Conservation (phyloP, 2,329 filamentous ascomycete species). For the Herpomyces periplanetae region DNA sequence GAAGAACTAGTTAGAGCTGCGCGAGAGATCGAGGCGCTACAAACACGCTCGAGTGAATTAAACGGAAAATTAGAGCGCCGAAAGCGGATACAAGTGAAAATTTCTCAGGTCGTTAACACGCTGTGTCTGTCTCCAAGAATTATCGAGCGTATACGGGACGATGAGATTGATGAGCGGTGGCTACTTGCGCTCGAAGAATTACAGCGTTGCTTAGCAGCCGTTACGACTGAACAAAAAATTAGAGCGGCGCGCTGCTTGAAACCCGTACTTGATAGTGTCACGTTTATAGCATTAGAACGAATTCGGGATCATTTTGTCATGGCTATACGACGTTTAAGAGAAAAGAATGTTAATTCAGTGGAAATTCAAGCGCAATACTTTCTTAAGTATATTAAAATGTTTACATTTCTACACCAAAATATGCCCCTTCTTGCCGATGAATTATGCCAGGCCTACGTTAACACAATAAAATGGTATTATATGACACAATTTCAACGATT, state of each 20-base stretch:
- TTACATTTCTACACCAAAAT: slow-evolving; percentile 40
- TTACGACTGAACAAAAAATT: slow-evolving; percentile 18
- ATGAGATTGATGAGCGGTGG: slow-evolving; percentile 62
- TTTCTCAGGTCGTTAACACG: slow-evolving; percentile 65
- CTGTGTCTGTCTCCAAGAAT: slow-evolving; percentile 50
- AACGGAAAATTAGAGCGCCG: slow-evolving; percentile 60
- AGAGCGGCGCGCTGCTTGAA: slow-evolving; percentile 50
- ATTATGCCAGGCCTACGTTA: slow-evolving; percentile 69
- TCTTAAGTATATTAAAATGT: slow-evolving; percentile 54
- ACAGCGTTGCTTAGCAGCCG: slow-evolving; percentile 29
- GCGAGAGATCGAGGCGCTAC: slow-evolving; percentile 69
- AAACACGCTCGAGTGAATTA: slow-evolving; percentile 42
- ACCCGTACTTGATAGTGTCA: slow-evolving; percentile 47
- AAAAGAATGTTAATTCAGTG: slow-evolving; percentile 83
- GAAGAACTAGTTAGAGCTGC: slow-evolving; percentile 70
- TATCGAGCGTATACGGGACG: slow-evolving; percentile 51
- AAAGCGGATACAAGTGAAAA: slow-evolving; percentile 46
- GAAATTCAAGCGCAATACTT: slow-evolving; percentile 82
- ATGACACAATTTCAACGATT: slow-evolving; percentile 64
- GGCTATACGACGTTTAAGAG: slow-evolving; percentile 70
- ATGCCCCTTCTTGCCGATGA: slow-evolving; percentile 53
- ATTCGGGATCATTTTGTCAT: slow-evolving; percentile 77
- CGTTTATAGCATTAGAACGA: slow-evolving; percentile 55
- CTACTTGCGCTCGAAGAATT: slow-evolving; percentile 43
- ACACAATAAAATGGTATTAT: slow-evolving; percentile 98